Conservation (phyloP, 768 basidiomycete species). For the Termitomyces sp. region DNA sequence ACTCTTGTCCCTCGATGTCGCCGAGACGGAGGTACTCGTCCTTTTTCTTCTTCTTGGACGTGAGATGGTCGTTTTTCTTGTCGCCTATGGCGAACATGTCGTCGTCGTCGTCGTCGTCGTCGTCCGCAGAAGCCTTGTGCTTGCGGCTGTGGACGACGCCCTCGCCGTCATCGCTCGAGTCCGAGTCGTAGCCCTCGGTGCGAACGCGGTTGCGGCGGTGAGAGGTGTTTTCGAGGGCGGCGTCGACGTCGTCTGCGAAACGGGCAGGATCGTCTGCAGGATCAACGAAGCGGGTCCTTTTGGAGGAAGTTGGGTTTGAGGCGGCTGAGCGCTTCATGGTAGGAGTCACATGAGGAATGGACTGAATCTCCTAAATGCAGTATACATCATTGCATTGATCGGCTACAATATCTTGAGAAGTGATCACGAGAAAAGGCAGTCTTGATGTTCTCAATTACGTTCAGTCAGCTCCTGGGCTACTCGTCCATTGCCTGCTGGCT, state of each 20-base stretch:
- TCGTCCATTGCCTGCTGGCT: conserved; percentile 78
- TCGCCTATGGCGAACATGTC: conserved; percentile 77
- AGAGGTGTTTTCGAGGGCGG: conserved; percentile 63
- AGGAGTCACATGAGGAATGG: too few species aligned
- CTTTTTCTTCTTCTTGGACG: conserved; percentile 48
- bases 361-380: too few species aligned
- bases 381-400: too few species aligned
- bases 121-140: conserved; percentile 43
- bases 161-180: conserved; percentile 93
- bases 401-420: too few species aligned
- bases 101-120: conserved; percentile 55
- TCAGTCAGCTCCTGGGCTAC: conserved; percentile 70
- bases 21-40: conserved; percentile 80
- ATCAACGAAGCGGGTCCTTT: conserved; percentile 79
- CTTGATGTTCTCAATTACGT: conserved; percentile 25
- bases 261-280: conserved; percentile 70
- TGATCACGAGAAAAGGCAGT: too few species aligned
- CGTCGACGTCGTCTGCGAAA: conserved; percentile 78
- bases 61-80: neutral
- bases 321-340: conserved; percentile 31
- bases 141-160: conserved; percentile 85
- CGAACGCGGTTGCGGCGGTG: conserved; percentile 68
- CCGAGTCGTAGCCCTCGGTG: conserved; percentile 87
- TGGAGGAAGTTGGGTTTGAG: conserved; percentile 21
- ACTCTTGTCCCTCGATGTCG: conserved; percentile 98